phyloP scores from a whole-genome alignment of 805 yeast species.

The Candida maesae region DNA sequence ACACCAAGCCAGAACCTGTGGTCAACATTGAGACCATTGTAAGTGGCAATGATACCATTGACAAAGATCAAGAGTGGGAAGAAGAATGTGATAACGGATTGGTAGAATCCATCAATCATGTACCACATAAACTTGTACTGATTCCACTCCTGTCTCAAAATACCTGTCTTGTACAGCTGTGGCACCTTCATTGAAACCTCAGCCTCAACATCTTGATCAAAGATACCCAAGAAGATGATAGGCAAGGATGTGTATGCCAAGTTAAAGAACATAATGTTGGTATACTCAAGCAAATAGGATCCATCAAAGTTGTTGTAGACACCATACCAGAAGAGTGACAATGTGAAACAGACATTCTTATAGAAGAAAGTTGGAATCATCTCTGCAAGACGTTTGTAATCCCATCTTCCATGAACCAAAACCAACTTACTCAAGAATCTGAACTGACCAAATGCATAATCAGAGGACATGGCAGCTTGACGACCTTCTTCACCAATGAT shows the following conservation, averaged over 20 bases:
- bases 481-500: conserved; percentile 91
- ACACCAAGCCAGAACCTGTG: conserved; percentile 74
- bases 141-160: conserved; percentile 67
- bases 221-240: conserved; percentile 69
- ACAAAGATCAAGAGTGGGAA: conserved; percentile 62
- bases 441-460: conserved; percentile 82
- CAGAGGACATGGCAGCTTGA: conserved; percentile 86
- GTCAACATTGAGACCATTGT: conserved; percentile 54
- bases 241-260: conserved; percentile 83
- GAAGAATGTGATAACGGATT: conserved; percentile 67
- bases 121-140: conserved; percentile 65
- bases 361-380: conserved; percentile 82
- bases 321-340: conserved; percentile 80
- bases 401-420: conserved; percentile 83
- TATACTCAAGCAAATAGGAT: conserved; percentile 71
- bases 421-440: conserved; percentile 63
- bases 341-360: conserved; percentile 71
- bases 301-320: conserved; percentile 75
- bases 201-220: conserved; percentile 78
- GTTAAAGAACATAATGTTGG: conserved; percentile 75
- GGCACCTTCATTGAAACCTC: conserved; percentile 69
- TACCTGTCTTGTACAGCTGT: conserved; percentile 70
- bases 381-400: conserved; percentile 74
- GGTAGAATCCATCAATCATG: conserved; percentile 75
- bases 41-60: conserved; percentile 39